Evolutionary conservation across 2,329 filamentous ascomycete genomes (phyloP).

Genomic region (Malbranchea cinnamomea): DNA sequence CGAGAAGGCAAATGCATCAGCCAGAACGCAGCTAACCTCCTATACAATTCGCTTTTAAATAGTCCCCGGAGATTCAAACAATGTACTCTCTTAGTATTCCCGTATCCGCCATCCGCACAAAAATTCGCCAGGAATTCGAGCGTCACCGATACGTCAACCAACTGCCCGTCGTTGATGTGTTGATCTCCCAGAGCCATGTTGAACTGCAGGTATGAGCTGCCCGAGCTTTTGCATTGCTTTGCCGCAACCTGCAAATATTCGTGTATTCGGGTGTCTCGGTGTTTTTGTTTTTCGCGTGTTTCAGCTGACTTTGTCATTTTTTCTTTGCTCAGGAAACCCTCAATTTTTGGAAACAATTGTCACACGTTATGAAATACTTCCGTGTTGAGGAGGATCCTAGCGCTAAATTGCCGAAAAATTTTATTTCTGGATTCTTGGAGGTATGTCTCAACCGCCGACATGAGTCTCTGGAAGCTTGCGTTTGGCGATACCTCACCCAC

Average conservation of each 20-base stretch:
- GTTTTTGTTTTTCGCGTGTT: neutral
- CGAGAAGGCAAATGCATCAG: slow-evolving; percentile 6
- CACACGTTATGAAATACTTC: slow-evolving; percentile 95
- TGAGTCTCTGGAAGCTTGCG: too few relatives aligned
- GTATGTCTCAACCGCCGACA: slow-evolving; percentile 35
- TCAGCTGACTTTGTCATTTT: slow-evolving; percentile 5
- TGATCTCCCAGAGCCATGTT: slow-evolving; percentile 78
- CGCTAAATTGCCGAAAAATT: slow-evolving; percentile 65
- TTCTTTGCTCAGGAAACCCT: slow-evolving; percentile 72
- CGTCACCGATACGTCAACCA: slow-evolving; percentile 86
- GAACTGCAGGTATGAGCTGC: slow-evolving; percentile 85
- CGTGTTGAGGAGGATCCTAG: slow-evolving; percentile 69
- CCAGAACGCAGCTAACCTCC: slow-evolving; percentile 2
- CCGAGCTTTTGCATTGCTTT: too few relatives aligned
- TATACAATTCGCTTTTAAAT: slow-evolving; percentile 11
- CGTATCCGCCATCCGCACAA: slow-evolving; percentile 73
- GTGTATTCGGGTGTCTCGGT: neutral
- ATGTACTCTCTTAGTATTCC: slow-evolving; percentile 94
- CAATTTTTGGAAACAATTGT: slow-evolving; percentile 98
- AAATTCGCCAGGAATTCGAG: slow-evolving; percentile 94
- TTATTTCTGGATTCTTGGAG: slow-evolving; percentile 92
- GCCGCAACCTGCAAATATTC: too few relatives aligned
- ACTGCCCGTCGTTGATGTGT: slow-evolving; percentile 71
- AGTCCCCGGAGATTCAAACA: slow-evolving; percentile 92
- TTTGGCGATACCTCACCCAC: too few relatives aligned